A percentile compares a stretch with the other conserved stretches of the same genome.
phyloP scores from a whole-genome alignment of 345 rosid species.

The Pelargonium nanum region DNA sequence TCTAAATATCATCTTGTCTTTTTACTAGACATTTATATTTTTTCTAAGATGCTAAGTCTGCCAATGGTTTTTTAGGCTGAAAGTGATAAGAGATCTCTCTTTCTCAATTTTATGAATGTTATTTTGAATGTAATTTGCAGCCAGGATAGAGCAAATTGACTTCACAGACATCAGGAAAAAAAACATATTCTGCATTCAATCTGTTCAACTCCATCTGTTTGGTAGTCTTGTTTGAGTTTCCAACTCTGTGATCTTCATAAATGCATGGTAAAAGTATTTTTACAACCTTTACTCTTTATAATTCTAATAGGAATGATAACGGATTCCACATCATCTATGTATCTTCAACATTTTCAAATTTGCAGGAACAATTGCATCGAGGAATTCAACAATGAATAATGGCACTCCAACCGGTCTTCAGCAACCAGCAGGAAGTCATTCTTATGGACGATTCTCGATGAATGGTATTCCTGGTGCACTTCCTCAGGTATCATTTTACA shows the following conservation, averaged over 20 bases:
- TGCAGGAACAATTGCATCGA: not conserved
- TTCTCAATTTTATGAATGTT: not conserved
- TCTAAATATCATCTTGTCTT: no score
- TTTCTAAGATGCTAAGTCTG: not conserved
- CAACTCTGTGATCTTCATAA: not conserved
- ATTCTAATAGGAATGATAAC: not conserved
- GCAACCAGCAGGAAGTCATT: conserved; percentile 1
- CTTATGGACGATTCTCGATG: not conserved
- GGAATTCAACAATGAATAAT: not conserved
- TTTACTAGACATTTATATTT: no score
- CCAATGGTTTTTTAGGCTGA: not conserved
- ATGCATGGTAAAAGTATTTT: not conserved
- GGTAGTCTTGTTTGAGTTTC: not conserved
- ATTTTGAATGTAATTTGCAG: not conserved
- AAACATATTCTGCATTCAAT: not conserved
- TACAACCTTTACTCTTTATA: not conserved
- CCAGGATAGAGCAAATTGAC: not conserved
- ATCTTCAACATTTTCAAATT: not conserved
- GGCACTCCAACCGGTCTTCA: not conserved
- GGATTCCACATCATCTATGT: not conserved
- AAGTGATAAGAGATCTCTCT: not conserved
- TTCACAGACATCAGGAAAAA: not conserved
- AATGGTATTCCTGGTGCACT: not conserved
- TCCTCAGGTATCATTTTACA: not conserved
- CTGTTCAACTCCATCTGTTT: not conserved